phyloP scores from a whole-genome alignment of 1,284 basidiomycete genomes.

The Cutaneotrichosporon sp. region DNA sequence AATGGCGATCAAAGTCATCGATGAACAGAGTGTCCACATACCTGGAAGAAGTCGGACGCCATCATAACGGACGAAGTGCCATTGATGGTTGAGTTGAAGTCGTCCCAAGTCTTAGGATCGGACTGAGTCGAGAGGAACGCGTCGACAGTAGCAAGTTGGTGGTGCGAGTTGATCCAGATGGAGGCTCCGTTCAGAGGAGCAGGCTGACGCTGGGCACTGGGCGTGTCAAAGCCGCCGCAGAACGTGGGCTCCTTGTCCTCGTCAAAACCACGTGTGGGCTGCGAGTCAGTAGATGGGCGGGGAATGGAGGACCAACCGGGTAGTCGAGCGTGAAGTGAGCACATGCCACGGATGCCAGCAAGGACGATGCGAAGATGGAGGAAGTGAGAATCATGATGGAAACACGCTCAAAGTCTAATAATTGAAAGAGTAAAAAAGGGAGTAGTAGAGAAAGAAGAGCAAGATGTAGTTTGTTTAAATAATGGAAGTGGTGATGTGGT shows the following conservation, averaged over 20 bases:
- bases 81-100: conserved; percentile 60
- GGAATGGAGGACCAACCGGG: conserved; percentile 50
- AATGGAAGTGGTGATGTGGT: neutral
- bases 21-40: conserved; percentile 26
- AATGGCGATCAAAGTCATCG: neutral
- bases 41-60: conserved; percentile 59
- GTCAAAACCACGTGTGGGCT: conserved; percentile 62
- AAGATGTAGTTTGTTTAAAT: neutral
- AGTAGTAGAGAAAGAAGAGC: neutral
- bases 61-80: conserved; percentile 38
- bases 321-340: conserved; percentile 71
- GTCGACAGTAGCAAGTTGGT: conserved; percentile 55
- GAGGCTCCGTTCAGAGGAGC: conserved; percentile 64
- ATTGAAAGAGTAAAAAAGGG: too few species aligned
- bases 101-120: conserved; percentile 61
- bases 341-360: conserved; percentile 53
- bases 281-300: neutral
- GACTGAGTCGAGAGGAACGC: conserved; percentile 58
- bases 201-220: conserved; percentile 57
- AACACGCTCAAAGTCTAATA: neutral
- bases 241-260: conserved; percentile 60
- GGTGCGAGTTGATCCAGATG: conserved; percentile 43
- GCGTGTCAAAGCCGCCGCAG: conserved; percentile 51
- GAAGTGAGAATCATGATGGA: conserved; percentile 24
- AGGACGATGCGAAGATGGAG: conserved; percentile 33